Conservation (phyloP, 805 yeast species). For the Grigorovia jiainica region DNA sequence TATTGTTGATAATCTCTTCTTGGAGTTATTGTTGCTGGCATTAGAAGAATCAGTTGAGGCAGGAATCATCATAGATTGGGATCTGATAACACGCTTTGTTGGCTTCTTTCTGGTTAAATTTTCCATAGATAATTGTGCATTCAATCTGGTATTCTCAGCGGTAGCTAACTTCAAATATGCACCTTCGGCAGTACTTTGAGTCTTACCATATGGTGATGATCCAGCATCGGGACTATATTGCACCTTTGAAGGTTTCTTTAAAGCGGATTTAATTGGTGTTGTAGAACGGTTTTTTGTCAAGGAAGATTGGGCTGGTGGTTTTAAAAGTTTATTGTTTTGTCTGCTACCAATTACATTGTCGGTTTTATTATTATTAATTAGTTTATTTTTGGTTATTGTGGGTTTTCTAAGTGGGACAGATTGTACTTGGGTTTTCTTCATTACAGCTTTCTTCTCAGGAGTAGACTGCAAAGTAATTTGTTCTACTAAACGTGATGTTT, state of each 20-base stretch:
- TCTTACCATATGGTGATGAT: constrained; percentile 11
- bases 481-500: background rate
- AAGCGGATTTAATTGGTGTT: constrained; percentile 38
- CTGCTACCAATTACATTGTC: background rate
- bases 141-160: constrained; percentile 69
- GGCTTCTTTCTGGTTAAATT: constrained; percentile 3
- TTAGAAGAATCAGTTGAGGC: background rate
- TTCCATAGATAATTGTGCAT: constrained; percentile 47
- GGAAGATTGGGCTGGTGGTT: constrained; percentile 3
- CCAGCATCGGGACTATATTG: constrained; percentile 4
- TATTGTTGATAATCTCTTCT: too few relatives aligned
- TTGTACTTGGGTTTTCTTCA: too few relatives aligned
- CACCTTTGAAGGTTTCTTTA: constrained; percentile 26
- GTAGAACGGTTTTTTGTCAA: constrained; percentile 6
- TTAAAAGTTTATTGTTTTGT: background rate
- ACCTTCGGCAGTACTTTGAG: constrained; percentile 40
- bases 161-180: constrained; percentile 64
- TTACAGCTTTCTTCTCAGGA: too few relatives aligned
- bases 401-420: too few relatives aligned
- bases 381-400: background rate
- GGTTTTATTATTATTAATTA: background rate
- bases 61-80: constrained; percentile 15
- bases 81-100: constrained; percentile 10
- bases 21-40: background rate
- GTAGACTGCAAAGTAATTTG: too few relatives aligned